phyloP scores from a whole-genome alignment of 2,329 filamentous ascomycete genomes.

The Aspergillus arachidicola region DNA sequence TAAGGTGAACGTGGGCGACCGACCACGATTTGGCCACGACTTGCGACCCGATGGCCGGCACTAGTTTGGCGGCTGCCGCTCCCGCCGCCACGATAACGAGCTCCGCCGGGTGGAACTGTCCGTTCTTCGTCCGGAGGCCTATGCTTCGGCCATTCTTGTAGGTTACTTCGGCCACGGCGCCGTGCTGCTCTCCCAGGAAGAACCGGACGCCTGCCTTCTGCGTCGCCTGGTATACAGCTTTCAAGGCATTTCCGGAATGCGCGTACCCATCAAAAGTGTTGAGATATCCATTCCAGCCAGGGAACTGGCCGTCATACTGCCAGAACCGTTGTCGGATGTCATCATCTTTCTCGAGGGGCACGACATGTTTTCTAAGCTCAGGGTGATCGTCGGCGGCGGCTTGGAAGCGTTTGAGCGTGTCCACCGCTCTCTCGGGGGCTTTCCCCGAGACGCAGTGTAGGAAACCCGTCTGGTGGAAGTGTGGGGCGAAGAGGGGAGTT shows the following conservation, averaged over 20 bases:
- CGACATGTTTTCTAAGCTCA: slow-evolving; percentile 45
- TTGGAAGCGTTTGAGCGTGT: slow-evolving; percentile 48
- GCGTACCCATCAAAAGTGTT: slow-evolving; percentile 62
- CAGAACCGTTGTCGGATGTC: slow-evolving; percentile 50
- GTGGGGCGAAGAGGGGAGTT: slow-evolving; percentile 55
- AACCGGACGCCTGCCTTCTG: slow-evolving; percentile 47
- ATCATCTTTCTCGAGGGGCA: slow-evolving; percentile 35
- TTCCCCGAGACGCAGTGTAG: slow-evolving; percentile 54
- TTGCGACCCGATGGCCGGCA: slow-evolving; percentile 54
- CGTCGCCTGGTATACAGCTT: slow-evolving; percentile 49
- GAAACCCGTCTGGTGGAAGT: slow-evolving; percentile 57
- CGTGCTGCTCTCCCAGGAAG: slow-evolving; percentile 46
- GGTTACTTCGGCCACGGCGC: slow-evolving; percentile 44
- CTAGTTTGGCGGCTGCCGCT: slow-evolving; percentile 50
- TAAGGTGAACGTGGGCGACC: slow-evolving; percentile 62
- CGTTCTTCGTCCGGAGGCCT: slow-evolving; percentile 43
- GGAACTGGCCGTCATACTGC: slow-evolving; percentile 53
- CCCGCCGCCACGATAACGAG: slow-evolving; percentile 57
- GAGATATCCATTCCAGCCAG: slow-evolving; percentile 61
- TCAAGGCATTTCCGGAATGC: slow-evolving; percentile 56
- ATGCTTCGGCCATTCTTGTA: slow-evolving; percentile 33
- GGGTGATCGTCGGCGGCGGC: slow-evolving; percentile 38
- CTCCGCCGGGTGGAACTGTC: slow-evolving; percentile 38
- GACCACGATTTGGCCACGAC: slow-evolving; percentile 61
- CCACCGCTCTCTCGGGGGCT: slow-evolving; percentile 52